Conservation (phyloP, 2,329 filamentous ascomycete species). For the Talaromyces atroroseus region DNA sequence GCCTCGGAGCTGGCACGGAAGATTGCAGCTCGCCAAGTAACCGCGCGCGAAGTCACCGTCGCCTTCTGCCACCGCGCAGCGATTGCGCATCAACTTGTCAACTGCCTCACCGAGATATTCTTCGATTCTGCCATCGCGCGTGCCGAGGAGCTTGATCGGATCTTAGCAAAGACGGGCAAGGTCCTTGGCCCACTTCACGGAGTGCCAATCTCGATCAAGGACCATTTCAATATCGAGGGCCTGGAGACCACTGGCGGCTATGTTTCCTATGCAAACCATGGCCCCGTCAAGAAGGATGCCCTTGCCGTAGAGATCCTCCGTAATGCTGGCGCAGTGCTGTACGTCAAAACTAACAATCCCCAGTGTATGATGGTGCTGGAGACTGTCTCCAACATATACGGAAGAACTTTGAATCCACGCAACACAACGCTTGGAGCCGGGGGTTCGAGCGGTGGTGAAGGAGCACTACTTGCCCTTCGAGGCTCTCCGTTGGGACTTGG, state of each 20-base stretch:
- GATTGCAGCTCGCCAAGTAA: too few species aligned
- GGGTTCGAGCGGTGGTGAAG: slow-evolving; percentile 31
- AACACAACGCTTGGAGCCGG: slow-evolving; percentile 23
- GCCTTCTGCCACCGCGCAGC: slow-evolving; percentile 37
- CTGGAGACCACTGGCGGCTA: slow-evolving; percentile 50
- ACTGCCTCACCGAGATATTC: slow-evolving; percentile 35
- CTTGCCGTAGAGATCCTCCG: slow-evolving; percentile 34
- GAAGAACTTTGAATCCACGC: slow-evolving; percentile 20
- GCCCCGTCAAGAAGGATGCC: slow-evolving; percentile 11
- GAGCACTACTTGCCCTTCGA: slow-evolving; percentile 28
- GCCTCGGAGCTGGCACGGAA: too few species aligned
- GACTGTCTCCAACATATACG: slow-evolving; percentile 30
- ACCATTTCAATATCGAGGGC: slow-evolving; percentile 53
- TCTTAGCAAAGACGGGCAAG: slow-evolving; percentile 22
- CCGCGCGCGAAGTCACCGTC: slow-evolving; percentile 34
- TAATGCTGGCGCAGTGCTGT: slow-evolving; percentile 49
- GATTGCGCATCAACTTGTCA: slow-evolving; percentile 20
- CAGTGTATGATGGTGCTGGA: slow-evolving; percentile 49
- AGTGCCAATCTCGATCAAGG: slow-evolving; percentile 35
- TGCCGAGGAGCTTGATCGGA: slow-evolving; percentile 32
- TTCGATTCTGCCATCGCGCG: slow-evolving; percentile 30
- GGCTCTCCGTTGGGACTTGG: slow-evolving; percentile 27
- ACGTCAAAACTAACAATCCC: slow-evolving; percentile 52
- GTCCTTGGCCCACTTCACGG: slow-evolving; percentile 36
- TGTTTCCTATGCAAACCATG: background rate